These are phyloP conservation scores for Fusarium concolor DNA, from an alignment of 2,329 filamentous ascomycete species.

Conservation along the genomic window DNA sequence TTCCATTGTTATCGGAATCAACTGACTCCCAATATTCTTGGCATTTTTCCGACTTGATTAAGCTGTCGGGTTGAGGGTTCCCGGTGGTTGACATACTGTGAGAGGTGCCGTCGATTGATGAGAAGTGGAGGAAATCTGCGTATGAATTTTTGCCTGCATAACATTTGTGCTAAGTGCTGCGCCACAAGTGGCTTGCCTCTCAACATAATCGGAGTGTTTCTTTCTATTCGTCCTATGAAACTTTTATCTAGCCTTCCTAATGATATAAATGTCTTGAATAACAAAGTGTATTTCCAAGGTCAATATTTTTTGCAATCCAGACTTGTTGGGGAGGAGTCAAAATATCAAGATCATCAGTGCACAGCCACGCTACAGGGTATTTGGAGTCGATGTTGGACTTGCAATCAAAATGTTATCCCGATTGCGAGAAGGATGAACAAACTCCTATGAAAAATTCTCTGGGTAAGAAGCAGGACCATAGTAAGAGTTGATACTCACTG, in stretches of 20 bases:
- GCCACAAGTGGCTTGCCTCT: background rate
- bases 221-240: background rate
- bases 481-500: no score
- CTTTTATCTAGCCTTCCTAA: background rate
- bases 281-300: no score
- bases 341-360: background rate
- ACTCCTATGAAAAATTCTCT: no score
- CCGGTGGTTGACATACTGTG: constrained; percentile 8
- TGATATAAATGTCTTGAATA: background rate
- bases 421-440: background rate
- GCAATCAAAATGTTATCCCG: background rate
- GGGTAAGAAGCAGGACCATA: no score
- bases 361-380: background rate
- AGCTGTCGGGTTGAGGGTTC: constrained; percentile 44
- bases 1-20: constrained; percentile 69
- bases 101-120: background rate
- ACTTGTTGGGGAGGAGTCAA: background rate
- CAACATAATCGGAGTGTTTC: rapidly evolving
- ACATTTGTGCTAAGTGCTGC: background rate
- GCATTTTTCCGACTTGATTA: constrained; percentile 52
- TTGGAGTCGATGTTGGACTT: background rate
- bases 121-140: background rate
- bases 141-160: background rate
- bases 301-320: no score
- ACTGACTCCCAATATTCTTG: constrained; percentile 61